Evolutionary conservation across 305 asterid species (phyloP).

Genomic region (Rubia tinctorum): DNA sequence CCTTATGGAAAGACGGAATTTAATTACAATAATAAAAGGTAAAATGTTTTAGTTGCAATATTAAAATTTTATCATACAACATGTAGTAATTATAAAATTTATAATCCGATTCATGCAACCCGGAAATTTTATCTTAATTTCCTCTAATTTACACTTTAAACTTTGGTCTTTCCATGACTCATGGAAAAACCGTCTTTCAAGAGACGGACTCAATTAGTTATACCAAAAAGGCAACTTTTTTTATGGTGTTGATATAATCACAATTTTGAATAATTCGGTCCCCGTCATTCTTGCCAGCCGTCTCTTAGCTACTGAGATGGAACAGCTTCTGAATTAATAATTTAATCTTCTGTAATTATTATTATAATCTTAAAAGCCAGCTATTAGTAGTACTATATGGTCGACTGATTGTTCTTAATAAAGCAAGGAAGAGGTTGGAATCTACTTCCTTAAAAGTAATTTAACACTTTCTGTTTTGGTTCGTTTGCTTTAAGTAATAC

Average conservation of each 20-base stretch:
- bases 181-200: slow-evolving; percentile 26
- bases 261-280: slow-evolving; percentile 21
- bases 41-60: too few species aligned
- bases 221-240: too few species aligned
- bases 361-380: neutral
- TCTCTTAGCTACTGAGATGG: neutral
- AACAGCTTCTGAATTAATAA: neutral
- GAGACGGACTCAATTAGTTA: slow-evolving; percentile 22
- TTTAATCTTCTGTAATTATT: neutral
- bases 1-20: too few species aligned
- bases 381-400: neutral
- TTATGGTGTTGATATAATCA: slow-evolving; percentile 1
- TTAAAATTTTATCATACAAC: too few species aligned
- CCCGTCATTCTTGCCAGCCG: slow-evolving; percentile 22
- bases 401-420: neutral
- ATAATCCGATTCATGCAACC: too few species aligned
- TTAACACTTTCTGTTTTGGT: neutral
- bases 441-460: too few species aligned
- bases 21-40: too few species aligned
- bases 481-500: neutral
- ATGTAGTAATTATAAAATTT: too few species aligned
- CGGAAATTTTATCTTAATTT: too few species aligned
- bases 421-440: too few species aligned
- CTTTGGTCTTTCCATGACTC: slow-evolving; percentile 30
- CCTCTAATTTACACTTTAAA: too few species aligned